Evolutionary conservation across 106 monocot species (phyloP).

Genomic region (Posidonia australis): DNA sequence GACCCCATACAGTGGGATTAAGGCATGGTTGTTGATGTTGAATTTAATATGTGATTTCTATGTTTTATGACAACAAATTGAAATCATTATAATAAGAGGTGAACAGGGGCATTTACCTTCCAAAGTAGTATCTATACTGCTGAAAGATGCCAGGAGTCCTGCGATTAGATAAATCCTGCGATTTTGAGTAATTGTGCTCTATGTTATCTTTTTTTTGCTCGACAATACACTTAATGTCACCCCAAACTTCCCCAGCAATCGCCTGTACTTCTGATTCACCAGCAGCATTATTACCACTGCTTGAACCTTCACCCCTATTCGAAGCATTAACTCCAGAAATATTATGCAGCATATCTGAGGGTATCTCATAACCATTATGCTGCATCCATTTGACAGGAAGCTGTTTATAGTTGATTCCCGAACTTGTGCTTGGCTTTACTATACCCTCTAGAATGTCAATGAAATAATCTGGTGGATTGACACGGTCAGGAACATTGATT

Average conservation of each 20-base stretch:
- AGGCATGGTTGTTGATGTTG: too few species aligned
- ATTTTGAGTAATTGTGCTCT: conserved; percentile 42
- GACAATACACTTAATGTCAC: conserved; percentile 49
- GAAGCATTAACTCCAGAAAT: conserved; percentile 25
- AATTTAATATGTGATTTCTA: too few species aligned
- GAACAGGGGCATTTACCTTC: conserved; percentile 40
- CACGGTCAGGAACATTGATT: conserved; percentile 86
- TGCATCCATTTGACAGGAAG: conserved; percentile 78
- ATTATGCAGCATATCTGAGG: conserved; percentile 57
- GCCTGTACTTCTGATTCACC: conserved; percentile 20
- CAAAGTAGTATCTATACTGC: conserved; percentile 83
- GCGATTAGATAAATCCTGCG: conserved; percentile 60
- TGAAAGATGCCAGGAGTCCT: conserved; percentile 61
- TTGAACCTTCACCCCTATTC: conserved; percentile 13
- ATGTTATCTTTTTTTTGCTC: conserved; percentile 44
- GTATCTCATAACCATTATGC: conserved; percentile 70
- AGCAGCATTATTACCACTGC: conserved; percentile 6
- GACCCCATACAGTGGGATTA: too few species aligned
- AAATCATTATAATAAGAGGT: neutral
- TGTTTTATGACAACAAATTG: neutral
- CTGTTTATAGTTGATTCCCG: conserved; percentile 49
- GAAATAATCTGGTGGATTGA: conserved; percentile 90
- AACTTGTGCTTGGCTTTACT: conserved; percentile 51
- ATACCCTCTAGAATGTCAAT: conserved; percentile 96
- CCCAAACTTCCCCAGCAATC: conserved; percentile 57